Percentiles rank a stretch among this genome's conserved stretches.
phyloP scores from a whole-genome alignment of 2,329 filamentous ascomycete species.

The Pseudocercospora pini-densiflorae region DNA sequence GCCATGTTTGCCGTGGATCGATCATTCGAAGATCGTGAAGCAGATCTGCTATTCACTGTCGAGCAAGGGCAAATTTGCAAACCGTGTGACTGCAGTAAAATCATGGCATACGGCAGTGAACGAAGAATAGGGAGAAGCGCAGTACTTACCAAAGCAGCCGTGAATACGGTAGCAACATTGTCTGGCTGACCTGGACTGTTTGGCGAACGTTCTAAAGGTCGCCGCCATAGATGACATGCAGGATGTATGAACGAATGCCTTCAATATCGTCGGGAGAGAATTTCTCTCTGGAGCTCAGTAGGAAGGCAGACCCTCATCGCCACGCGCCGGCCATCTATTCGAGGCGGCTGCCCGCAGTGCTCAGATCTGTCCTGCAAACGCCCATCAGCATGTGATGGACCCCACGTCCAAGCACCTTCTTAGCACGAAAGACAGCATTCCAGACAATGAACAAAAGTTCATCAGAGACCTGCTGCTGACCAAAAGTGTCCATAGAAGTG shows the following conservation, averaged over 20 bases:
- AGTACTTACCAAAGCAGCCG: not conserved
- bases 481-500: too few species aligned
- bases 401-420: not conserved
- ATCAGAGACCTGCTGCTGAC: too few species aligned
- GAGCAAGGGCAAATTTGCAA: not conserved
- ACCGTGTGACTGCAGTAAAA: not conserved
- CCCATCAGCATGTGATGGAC: not conserved
- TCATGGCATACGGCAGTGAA: not conserved
- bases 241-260: not conserved
- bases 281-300: not conserved
- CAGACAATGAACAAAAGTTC: not conserved
- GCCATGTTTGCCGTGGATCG: conserved; percentile 7
- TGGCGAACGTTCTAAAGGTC: not conserved
- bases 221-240: not conserved
- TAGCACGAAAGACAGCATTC: not conserved
- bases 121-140: not conserved
- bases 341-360: not conserved
- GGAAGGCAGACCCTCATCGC: not conserved
- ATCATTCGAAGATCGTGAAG: not conserved
- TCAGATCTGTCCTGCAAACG: not conserved
- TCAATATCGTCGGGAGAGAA: not conserved
- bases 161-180: not conserved
- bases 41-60: conserved; percentile 2
- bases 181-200: not conserved
- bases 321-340: not conserved